These are phyloP conservation scores for Cytospora schulzeri DNA, from an alignment of 2,329 filamentous ascomycete species.

Conservation along the genomic window DNA sequence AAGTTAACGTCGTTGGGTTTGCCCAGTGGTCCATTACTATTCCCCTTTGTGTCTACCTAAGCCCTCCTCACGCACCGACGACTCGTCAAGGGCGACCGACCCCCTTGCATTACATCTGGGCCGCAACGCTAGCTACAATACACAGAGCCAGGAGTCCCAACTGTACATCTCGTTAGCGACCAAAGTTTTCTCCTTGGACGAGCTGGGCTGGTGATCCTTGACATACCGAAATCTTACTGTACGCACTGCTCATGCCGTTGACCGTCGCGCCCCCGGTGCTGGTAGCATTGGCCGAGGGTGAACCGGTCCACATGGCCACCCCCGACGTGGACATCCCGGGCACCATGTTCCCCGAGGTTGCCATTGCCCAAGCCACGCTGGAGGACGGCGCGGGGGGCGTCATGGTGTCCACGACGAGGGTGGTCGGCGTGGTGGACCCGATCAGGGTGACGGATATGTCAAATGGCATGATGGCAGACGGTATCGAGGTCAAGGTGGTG, in stretches of 20 bases:
- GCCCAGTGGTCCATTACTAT: not conserved
- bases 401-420: conserved; percentile 21
- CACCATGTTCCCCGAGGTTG: not conserved
- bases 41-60: too few species aligned
- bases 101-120: conserved; percentile 15
- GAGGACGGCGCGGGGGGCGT: conserved; percentile 3
- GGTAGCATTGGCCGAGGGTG: not conserved
- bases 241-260: conserved; percentile 6
- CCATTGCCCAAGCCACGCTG: conserved; percentile 8
- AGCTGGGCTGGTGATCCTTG: not conserved
- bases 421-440: conserved; percentile 17
- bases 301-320: not conserved
- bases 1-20: not conserved
- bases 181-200: not conserved
- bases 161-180: conserved; percentile 16
- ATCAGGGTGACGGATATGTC: conserved; percentile 13
- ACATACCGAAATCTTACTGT: conserved; percentile 22
- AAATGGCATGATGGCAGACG: conserved; percentile 22
- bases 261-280: not conserved
- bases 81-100: not conserved
- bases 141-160: conserved; percentile 18
- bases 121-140: not conserved
- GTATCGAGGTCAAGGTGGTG: conserved; percentile 6
- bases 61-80: too few species aligned
- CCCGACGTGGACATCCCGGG: too few species aligned